These are phyloP conservation scores for Zoysia pacifica DNA, from an alignment of 176 grass and related monocot species.

Conservation along the genomic window DNA sequence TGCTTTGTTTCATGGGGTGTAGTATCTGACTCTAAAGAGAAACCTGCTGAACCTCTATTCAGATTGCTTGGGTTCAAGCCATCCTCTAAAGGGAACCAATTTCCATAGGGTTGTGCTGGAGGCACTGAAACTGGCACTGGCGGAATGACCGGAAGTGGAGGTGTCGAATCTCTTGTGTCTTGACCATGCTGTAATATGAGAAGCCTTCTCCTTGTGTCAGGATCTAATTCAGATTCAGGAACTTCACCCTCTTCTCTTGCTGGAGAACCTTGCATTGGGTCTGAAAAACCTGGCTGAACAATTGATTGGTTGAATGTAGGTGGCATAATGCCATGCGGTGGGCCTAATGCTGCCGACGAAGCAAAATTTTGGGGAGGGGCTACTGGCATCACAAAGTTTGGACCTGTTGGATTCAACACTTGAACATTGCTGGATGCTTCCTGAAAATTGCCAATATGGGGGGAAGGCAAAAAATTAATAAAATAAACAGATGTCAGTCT, in stretches of 20 bases:
- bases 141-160: conserved; percentile 58
- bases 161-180: conserved; percentile 78
- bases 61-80: conserved; percentile 57
- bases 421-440: conserved; percentile 68
- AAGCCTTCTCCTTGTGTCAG: conserved; percentile 95
- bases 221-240: conserved; percentile 95
- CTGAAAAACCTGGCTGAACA: conserved; percentile 57
- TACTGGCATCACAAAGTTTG: conserved; percentile 57
- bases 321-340: conserved; percentile 47
- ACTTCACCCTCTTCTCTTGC: conserved; percentile 98
- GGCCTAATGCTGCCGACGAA: conserved; percentile 46
- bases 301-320: conserved; percentile 55
- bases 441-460: conserved; percentile 48
- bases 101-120: conserved; percentile 66
- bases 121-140: conserved; percentile 58
- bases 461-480: conserved; percentile 21
- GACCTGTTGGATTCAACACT: conserved; percentile 44
- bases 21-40: conserved; percentile 56
- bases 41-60: conserved; percentile 53
- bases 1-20: conserved; percentile 59
- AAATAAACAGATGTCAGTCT: conserved; percentile 3
- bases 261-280: conserved; percentile 79
- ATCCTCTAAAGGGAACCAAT: conserved; percentile 70
- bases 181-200: conserved; percentile 98
- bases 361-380: conserved; percentile 54